Evolutionary conservation across 2,329 filamentous ascomycete species (phyloP), one percentile per base, ranked within the genome.

Genomic region (Aspergillus ibericus): DNA sequence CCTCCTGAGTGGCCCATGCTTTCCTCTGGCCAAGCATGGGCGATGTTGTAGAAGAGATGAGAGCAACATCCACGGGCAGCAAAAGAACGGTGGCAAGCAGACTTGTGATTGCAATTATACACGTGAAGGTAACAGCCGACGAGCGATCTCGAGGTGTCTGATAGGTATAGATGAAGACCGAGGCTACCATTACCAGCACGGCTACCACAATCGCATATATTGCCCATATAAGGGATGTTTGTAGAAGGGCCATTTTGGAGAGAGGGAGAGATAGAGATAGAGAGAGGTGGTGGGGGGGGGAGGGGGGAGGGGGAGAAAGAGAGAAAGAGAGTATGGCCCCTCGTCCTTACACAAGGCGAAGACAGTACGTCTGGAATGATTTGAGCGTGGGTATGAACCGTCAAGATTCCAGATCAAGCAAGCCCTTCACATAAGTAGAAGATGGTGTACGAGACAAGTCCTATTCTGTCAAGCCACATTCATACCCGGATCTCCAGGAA

Each of bases 171-270:
- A 95, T 92, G 65, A 96, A 97, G 69, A 96, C 85, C 62, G 88
- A 85, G 55, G 93, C 89, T 58, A 92, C 88, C 64, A 88, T 79
- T 53, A 96, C 84, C 62, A 93, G 86, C 56, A 96, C 79, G 60
- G 75, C 88, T 51, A 98, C 83, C 56, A 91, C 93, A 59, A 93
- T 85, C 61, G 89, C 91, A 75, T 98, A 99, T 55, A 93, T 86
- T 62, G 95, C 88, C 95, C 95, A 99, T 76, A 98, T 98, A 66
- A 98, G 83, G 71, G 90, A 91, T 56, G 89, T 90, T 75, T 96
- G 92, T 62, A 97, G 85, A 72, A 95, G 80, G 51, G 84, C 83
- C 85, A 88, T 88, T 63, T 58, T 67, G 59, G 64, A 38, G 9
- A 42, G 29, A 9, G 29, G 8, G 29, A 32, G 22, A 25, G 22